Evolutionary conservation across 108 stramenopile genomes (phyloP).

Genomic region (Fragilaria crotonensis): DNA sequence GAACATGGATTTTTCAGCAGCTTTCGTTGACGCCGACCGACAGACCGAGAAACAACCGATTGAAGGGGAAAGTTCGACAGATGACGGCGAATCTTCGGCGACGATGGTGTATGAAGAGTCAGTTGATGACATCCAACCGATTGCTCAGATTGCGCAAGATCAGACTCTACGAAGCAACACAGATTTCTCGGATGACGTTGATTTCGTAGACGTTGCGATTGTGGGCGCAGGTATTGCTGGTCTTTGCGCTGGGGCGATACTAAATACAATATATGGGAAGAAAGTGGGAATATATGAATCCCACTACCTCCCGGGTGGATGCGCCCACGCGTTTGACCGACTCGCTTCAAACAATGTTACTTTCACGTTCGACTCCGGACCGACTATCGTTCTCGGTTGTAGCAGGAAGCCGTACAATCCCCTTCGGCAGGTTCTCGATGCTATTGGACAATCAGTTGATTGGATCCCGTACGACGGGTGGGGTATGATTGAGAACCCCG

Average conservation of each 20-base stretch:
- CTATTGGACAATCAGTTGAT: constrained; percentile 61
- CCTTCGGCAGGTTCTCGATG: constrained; percentile 82
- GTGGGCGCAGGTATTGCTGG: constrained; percentile 88
- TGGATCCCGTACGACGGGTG: constrained; percentile 89
- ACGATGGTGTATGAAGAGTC: too few species aligned
- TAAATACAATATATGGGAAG: constrained; percentile 75
- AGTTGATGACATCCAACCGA: too few species aligned
- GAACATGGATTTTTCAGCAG: too few species aligned
- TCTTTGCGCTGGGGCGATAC: constrained; percentile 82
- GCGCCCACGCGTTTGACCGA: constrained; percentile 84
- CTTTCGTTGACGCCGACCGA: too few species aligned
- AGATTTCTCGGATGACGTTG: constrained; percentile 3
- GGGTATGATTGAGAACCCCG: constrained; percentile 85
- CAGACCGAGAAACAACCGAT: too few species aligned
- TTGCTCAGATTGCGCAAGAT: too few species aligned
- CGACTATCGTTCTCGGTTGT: constrained; percentile 84
- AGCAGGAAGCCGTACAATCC: constrained; percentile 66
- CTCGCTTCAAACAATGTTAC: constrained; percentile 15
- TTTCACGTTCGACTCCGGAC: constrained; percentile 88
- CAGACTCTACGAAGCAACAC: background rate
- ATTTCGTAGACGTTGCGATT: constrained; percentile 71
- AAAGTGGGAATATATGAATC: constrained; percentile 83
- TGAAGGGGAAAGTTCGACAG: too few species aligned
- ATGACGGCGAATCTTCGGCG: too few species aligned
- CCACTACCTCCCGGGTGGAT: constrained; percentile 86